Evolutionary conservation across 2,329 filamentous ascomycete genomes (phyloP), one percentile per base, ranked within the genome.

Genomic region (Sarocladiaceae sp.): DNA sequence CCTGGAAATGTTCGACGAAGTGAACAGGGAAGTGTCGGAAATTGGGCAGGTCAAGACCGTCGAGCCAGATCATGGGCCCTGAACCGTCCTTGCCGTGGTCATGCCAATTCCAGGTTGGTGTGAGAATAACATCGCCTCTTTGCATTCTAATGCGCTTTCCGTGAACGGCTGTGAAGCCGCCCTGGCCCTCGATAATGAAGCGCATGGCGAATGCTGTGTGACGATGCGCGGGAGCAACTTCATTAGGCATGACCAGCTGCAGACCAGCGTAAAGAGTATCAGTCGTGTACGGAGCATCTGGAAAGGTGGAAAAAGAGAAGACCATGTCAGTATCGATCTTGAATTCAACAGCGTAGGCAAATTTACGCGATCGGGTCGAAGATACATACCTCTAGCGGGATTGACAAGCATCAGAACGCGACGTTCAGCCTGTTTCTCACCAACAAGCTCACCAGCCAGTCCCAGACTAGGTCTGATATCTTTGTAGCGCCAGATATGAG

Each of bases 61-160:
- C 78, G 1, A 82, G 70, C 78, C 78, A 82, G 52, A 82, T 77
- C 71, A 80, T 75, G 0, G 77, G 76, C 0, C 23, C 37, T 0
- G 67, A 66, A 0, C 77, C 74, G 20, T 81, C 74, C 40, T 81
- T 81, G 37, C 37, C 37, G 17, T 40, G 77, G 56, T 80, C 77
- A 53, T 79, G 76, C 70, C 75, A 80, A 58, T 79, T 75, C 77
- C 77, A 80, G 0, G 71, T 74, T 0, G 78, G 78, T 0, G 78
- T 82, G 3, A 81, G 58, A 35, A 82, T 77, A 2, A 81, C 75
- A 57, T 81, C 78, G 17, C 78, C 73, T 0, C 69, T 65, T 20
- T 69, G 58, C 75, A 82, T 80, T 3, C 61, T 56, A 25, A 81
- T 73, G 17, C 72, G 66, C 3, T 61, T 58, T 11, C 78, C 77